Conservation (phyloP, 768 basidiomycete genomes). For the Floccularia luteovirens region DNA sequence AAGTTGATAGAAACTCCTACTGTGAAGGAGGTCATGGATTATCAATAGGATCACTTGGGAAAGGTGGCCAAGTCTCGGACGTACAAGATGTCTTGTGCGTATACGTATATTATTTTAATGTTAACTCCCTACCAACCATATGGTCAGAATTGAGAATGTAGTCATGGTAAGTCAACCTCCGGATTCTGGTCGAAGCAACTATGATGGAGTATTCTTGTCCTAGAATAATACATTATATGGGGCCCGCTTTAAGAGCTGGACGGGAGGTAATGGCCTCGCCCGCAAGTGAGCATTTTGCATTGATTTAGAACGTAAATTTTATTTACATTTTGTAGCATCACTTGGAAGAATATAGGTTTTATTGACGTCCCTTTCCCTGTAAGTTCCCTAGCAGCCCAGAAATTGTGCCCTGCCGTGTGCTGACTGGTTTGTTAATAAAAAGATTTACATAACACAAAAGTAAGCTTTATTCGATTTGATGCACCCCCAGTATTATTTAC, state of each 20-base stretch:
- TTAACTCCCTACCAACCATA: neutral
- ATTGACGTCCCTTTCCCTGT: constrained; percentile 48
- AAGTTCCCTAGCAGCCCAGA: constrained; percentile 9
- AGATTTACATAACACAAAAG: constrained; percentile 64
- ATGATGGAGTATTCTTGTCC: too few species aligned
- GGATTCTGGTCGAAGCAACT: neutral
- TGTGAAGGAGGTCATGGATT: constrained; percentile 56
- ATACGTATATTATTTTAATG: neutral
- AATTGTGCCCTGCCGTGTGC: neutral
- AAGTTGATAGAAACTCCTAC: constrained; percentile 31
- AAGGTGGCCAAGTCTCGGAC: constrained; percentile 36
- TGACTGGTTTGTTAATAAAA: neutral
- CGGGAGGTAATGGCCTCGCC: constrained; percentile 51
- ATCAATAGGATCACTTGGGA: constrained; percentile 47
- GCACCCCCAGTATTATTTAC: neutral
- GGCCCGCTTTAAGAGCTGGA: constrained; percentile 66
- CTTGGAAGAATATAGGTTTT: constrained; percentile 51
- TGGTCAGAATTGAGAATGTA: constrained; percentile 33
- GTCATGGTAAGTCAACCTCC: constrained; percentile 24
- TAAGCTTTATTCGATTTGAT: constrained; percentile 14
- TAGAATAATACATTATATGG: constrained; percentile 46
- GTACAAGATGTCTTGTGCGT: constrained; percentile 52
- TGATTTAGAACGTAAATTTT: neutral
- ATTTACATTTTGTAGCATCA: constrained; percentile 27
- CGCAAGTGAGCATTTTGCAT: constrained; percentile 45